Percentiles rank a stretch among this genome's conserved stretches.
phyloP scores from a whole-genome alignment of 2,329 filamentous ascomycete species.

The Escovopsis weberi region DNA sequence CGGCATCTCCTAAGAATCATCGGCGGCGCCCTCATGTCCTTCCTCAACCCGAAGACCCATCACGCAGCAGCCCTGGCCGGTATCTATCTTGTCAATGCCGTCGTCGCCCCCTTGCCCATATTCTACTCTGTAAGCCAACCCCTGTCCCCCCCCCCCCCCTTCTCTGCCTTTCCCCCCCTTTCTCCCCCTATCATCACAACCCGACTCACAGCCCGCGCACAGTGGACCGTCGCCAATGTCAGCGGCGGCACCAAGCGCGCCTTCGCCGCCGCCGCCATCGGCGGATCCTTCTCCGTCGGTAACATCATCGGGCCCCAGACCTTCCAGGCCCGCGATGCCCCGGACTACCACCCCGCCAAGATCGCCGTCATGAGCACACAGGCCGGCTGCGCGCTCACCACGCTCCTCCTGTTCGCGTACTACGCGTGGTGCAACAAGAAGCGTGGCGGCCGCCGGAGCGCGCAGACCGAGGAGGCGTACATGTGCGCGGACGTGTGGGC shows the following conservation, averaged over 20 bases:
- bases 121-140: slow-evolving; percentile 27
- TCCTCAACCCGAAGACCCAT: slow-evolving; percentile 28
- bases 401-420: slow-evolving; percentile 31
- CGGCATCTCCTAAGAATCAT: slow-evolving; percentile 20
- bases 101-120: slow-evolving; percentile 29
- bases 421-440: slow-evolving; percentile 35
- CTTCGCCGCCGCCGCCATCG: slow-evolving; percentile 33
- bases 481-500: slow-evolving; percentile 29
- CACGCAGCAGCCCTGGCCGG: slow-evolving; percentile 31
- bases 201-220: too few relatives aligned
- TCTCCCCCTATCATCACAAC: too few relatives aligned
- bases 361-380: slow-evolving; percentile 39
- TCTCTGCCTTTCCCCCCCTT: too few relatives aligned
- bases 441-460: slow-evolving; percentile 13
- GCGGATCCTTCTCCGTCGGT: slow-evolving; percentile 35
- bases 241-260: slow-evolving; percentile 38
- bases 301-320: slow-evolving; percentile 45
- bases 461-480: slow-evolving; percentile 25
- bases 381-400: slow-evolving; percentile 25
- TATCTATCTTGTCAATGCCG: slow-evolving; percentile 36
- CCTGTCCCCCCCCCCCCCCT: background rate
- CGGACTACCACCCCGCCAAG: slow-evolving; percentile 38
- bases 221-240: slow-evolving; percentile 35
- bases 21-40: slow-evolving; percentile 38
- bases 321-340: slow-evolving; percentile 36